These are phyloP conservation scores for Cystobasidium tubakii DNA, from an alignment of 768 basidiomycete genomes.

Conservation along the genomic window DNA sequence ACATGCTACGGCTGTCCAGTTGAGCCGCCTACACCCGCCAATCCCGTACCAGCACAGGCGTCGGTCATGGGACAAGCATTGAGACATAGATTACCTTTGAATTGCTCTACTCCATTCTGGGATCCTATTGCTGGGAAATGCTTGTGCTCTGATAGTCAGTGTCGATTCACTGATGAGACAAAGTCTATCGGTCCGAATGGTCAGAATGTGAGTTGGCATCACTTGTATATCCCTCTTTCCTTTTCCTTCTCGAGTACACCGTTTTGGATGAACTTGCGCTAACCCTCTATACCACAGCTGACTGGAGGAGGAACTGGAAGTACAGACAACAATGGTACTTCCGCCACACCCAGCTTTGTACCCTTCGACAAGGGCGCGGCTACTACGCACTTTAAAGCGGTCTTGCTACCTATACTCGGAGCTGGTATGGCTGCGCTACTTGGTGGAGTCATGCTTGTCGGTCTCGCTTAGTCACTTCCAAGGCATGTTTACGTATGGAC, in stretches of 20 bases:
- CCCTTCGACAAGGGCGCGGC: conserved; percentile 21
- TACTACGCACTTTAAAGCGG: not conserved
- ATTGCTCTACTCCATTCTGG: conserved; percentile 52
- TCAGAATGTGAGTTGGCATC: conserved; percentile 24
- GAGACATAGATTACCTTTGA: conserved; percentile 57
- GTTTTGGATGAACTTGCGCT: not conserved
- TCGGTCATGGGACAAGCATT: conserved; percentile 47
- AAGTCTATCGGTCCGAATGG: conserved; percentile 35
- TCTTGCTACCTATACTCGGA: not conserved
- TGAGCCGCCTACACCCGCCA: conserved; percentile 55
- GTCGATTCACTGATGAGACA: conserved; percentile 59
- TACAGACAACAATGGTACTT: not conserved
- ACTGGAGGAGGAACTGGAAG: conserved; percentile 31
- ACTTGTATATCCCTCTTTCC: no score
- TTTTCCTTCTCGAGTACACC: not conserved
- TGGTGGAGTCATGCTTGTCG: not conserved
- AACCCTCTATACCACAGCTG: not conserved
- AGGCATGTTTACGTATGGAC: no score
- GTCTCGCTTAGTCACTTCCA: not conserved
- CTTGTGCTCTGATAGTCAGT: conserved; percentile 57
- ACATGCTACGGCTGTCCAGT: conserved; percentile 68
- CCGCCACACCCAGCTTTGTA: conserved; percentile 5
- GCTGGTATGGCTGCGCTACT: not conserved
- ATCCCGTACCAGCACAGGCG: conserved; percentile 64
- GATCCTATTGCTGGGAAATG: conserved; percentile 61